Base-by-base conservation (phyloP, 192 early-diverging fungal species). In the Podila epicladia region DNA sequence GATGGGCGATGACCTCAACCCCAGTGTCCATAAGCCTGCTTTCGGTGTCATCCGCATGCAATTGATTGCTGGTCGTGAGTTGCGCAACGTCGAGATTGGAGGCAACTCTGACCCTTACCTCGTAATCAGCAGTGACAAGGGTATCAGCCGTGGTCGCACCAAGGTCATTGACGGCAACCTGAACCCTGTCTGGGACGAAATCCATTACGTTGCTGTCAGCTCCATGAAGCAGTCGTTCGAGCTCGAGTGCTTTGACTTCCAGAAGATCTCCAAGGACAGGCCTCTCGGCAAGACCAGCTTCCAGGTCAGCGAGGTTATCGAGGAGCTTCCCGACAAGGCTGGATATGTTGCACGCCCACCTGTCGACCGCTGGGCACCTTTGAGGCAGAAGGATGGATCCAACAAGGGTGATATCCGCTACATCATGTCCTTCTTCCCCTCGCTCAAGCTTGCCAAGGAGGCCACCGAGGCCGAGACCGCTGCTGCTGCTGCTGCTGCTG, bases 21-120 rank as follows among this genome's bases (percentile, higher is more conserved):
- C 82, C 62, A 83, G 68, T 50, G 71, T 84, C 17, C 83, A 85
- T 37, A 63, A 82, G 26, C 84, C 88, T n/a, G 91, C 95, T 5
- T 91, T 94, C 58, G 96, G 94, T 59, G 85, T 96, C 53, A 78
- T 95, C 35, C 91, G 95, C 78, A 69, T 97, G 33, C 91, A 93
- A 50, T 85, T 96, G 59, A 73, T 91, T 51, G 87, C 87, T 67
- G 96, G 94, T 5, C 89, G 92, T 35, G 87, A 89, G 20, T 79
- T 98, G 55, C 89, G 90, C 73, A 98, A 98, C 49, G 95, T 95
- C 15, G 97, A 98, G 82, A 91, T 87, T 17, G 87, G 84, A 58
- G 90, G 92, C 74, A 96, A 94, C 83, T 97, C 96, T 2, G 97
- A 99, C 68, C 98, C 98, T 22, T 99, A 98, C 84, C 87, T 90